phyloP scores from a whole-genome alignment of 768 basidiomycete species.

The Cystobasidium tubakii region DNA sequence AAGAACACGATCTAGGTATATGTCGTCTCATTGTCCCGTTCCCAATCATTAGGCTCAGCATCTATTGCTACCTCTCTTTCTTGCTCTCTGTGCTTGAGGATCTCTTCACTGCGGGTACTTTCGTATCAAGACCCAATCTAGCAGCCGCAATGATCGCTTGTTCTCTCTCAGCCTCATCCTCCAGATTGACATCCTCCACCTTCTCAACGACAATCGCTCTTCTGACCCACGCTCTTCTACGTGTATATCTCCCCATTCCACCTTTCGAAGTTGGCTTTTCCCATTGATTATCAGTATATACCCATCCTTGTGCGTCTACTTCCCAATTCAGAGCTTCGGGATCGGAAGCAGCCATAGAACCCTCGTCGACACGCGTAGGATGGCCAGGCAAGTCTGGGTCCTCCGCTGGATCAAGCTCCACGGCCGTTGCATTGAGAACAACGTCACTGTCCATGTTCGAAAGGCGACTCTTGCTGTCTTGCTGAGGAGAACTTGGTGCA shows the following conservation, averaged over 20 bases:
- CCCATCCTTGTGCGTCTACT: conserved; percentile 30
- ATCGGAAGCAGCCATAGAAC: not conserved
- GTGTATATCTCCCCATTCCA: conserved; percentile 50
- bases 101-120: not conserved
- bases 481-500: not conserved
- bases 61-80: not conserved
- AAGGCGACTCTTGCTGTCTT: not conserved
- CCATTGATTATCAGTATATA: conserved; percentile 37
- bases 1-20: no score
- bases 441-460: not conserved
- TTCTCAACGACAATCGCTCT: conserved; percentile 44
- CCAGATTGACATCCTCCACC: not conserved
- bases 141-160: not conserved
- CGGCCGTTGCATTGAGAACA: not conserved
- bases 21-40: no score
- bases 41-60: no score
- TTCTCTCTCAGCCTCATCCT: not conserved
- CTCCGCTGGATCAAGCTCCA: not conserved
- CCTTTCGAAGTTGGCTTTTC: conserved; percentile 51
- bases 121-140: not conserved
- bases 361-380: not conserved
- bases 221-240: conserved; percentile 44
- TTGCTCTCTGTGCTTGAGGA: not conserved
- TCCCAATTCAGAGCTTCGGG: not conserved
- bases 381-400: conserved; percentile 24